Base-by-base conservation (phyloP, 2,329 filamentous ascomycete species). In the Phyllachora maydis region DNA sequence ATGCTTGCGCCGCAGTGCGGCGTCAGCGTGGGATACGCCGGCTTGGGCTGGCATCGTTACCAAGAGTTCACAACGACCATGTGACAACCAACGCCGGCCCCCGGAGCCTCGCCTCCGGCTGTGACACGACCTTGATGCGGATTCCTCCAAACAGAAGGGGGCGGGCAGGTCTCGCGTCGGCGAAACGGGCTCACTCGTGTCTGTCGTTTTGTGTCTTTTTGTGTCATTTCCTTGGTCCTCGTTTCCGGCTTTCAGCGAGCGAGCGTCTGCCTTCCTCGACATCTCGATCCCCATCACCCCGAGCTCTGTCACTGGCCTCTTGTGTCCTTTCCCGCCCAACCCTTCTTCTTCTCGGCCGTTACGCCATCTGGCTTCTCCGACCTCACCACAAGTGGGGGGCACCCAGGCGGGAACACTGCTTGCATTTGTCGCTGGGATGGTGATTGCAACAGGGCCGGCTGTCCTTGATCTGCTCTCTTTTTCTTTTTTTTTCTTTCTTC, bases 41-140 rank as follows among this genome's bases (percentile, higher is more conserved):
- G 70, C 33, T 90, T 90, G 45, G 78, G 76, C 37, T 92, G 81
- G 78, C 79, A 78, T 46, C 63, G 75, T 37, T 81, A 76, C 45
- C 75, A 77, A 42, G 78, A 85, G 47, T 90, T 83, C 46, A 64
- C 78, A 36, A 72, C 78, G 32, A 82, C 74, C 35, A 91, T 91
- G 59, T 93, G 76, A 77, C 59, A 65, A 66, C 50, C 59, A 66
- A 41, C 50, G 44, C 42, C 51, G 32, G 47, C 44, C 41, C 45
- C 50, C 43, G 48, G 45, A 40, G 46, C 53, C 39, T 47, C 46
- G 40, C 52, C 52, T 41, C 51, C 54, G 36, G 49, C 49, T 42
- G 52, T 52, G 36, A 58, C 54, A 33, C 55, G 52, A 38, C 50
- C 50, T 26, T 30, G 35, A 36, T 50, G 22, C 25, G n/a, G n/a